Evolutionary conservation across 1,284 basidiomycete species (phyloP), one percentile per base, ranked within the genome.

Genomic region (Spongiforma sp.): DNA sequence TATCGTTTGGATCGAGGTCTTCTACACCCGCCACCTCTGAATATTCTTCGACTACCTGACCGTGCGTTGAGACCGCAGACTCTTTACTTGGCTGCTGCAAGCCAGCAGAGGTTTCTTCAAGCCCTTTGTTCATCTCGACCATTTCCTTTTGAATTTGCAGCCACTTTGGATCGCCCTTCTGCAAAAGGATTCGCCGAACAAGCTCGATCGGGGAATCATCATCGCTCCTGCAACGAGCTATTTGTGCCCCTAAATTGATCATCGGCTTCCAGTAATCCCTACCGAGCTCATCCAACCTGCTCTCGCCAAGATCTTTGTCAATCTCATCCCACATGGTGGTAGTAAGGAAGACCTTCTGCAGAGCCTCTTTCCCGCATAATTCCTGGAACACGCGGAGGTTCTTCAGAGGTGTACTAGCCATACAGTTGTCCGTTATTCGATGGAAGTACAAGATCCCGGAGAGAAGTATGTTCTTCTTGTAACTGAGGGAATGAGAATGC

Each of bases 321-420:
- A 62, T 37, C 34, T 56, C 55, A 39, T 56, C 55, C 54, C 54
- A 55, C 54, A 55, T 55, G 15, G 54, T 55, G 28, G 61, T 62
- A 7, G 57, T 62, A n/a, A 62, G 48, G 32, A 41, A 24, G 32
- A 60, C 46, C 28, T 17, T 41, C 10, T 14, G 54, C 24, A 26
- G 26, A 33, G 52, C 59, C 14, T 34, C 37, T 21, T 33, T 30
- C 26, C 50, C 59, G 9, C 59, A 53, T 1, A 60, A 14, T n/a
- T 54, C 8, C 39, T 28, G 36, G 26, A 56, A 39, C 14, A 56
- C n/a, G 7, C 19, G 55, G 36, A 56, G 37, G 26, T 56, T 56
- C 55, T 39, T 56, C 5, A 46, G 11, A 7, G 36, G 36, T 11
- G 24, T 26, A 19, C 34, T 21, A 26, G 26, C 26, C 36, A 56